Evolutionary conservation across 2,329 filamentous ascomycete species (phyloP).

Genomic region (Furcasterigmium sp.): DNA sequence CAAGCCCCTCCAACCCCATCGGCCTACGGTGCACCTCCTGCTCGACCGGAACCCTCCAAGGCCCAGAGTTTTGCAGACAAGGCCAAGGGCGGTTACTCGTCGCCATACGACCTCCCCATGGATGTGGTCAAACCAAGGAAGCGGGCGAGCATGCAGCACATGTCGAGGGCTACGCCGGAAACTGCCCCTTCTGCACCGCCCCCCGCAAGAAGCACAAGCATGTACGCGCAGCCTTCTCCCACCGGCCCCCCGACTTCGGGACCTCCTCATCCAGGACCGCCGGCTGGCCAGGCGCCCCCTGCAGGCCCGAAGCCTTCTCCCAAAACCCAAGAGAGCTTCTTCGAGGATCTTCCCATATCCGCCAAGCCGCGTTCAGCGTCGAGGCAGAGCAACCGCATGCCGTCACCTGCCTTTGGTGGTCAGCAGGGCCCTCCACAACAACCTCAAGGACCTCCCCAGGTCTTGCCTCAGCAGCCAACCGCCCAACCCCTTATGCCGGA

Average conservation of each 20-base stretch:
- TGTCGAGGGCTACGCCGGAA: slow-evolving; percentile 37
- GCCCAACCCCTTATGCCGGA: slow-evolving; percentile 11
- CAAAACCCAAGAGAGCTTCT: slow-evolving; percentile 55
- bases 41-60: slow-evolving; percentile 44
- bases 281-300: slow-evolving; percentile 24
- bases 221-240: slow-evolving; percentile 28
- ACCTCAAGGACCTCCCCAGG: slow-evolving; percentile 23
- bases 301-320: slow-evolving; percentile 26
- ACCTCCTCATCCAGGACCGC: slow-evolving; percentile 23
- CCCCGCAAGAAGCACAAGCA: slow-evolving; percentile 60
- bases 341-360: slow-evolving; percentile 68
- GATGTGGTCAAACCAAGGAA: slow-evolving; percentile 74
- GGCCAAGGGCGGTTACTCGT: slow-evolving; percentile 85
- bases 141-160: slow-evolving; percentile 53
- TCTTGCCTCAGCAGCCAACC: slow-evolving; percentile 17
- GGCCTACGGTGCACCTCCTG: slow-evolving; percentile 30
- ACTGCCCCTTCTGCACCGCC: slow-evolving; percentile 36
- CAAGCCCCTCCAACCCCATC: slow-evolving; percentile 19
- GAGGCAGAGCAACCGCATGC: slow-evolving; percentile 40
- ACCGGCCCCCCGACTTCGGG: slow-evolving; percentile 11
- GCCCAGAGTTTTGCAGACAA: slow-evolving; percentile 86
- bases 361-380: slow-evolving; percentile 57
- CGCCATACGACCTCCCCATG: slow-evolving; percentile 91
- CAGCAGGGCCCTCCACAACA: slow-evolving; percentile 13
- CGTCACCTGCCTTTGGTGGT: slow-evolving; percentile 35